Evolutionary conservation across 2,329 filamentous ascomycete species (phyloP), one percentile per base, ranked within the genome.

Genomic region (Calonectria pseudoturangicola): DNA sequence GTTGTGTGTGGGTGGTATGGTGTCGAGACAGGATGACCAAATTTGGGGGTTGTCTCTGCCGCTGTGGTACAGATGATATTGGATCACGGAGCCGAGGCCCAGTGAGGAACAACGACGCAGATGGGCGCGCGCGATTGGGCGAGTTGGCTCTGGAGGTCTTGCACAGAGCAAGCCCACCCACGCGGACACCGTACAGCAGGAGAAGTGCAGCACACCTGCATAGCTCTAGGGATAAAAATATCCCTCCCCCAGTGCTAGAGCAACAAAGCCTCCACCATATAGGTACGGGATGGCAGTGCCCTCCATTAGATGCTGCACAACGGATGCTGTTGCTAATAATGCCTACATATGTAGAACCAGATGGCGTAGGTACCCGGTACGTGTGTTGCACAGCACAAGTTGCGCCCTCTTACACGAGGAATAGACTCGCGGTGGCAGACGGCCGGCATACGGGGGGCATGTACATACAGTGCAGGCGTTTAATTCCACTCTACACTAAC

Each of bases 151-250:
- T 69, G 25, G 36, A 28, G 47, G 30, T 65, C 67, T 70, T 68
- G 67, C 69, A 74, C 65, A 73, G 66, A 33, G 51, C 54, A 68
- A 66, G 64, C 68, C 70, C 65, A 54, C 60, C 73, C 68, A 58
- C 60, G 58, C 66, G 67, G 62, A 64, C 73, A 77, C 72, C 71
- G 76, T 70, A 74, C 72, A 74, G 65, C 71, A 75, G 65, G 48
- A 50, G 58, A 51, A 63, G 51, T 50, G 65, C 33, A 71, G 69
- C 70, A 64, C 68, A 50, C 64, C 66, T 75, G 72, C 71, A 79
- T 70, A 73, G 64, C 33, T 66, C 68, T 70, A 47, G n/a, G 68
- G 75, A 79, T 79, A 79, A 77, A 77, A 78, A 78, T 80, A 80
- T 76, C 74, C 51, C 41, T 30, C 27, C 43, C 54, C 72, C 66